phyloP scores from a whole-genome alignment of 1,284 basidiomycete genomes.

The Golubevia pallescens region DNA sequence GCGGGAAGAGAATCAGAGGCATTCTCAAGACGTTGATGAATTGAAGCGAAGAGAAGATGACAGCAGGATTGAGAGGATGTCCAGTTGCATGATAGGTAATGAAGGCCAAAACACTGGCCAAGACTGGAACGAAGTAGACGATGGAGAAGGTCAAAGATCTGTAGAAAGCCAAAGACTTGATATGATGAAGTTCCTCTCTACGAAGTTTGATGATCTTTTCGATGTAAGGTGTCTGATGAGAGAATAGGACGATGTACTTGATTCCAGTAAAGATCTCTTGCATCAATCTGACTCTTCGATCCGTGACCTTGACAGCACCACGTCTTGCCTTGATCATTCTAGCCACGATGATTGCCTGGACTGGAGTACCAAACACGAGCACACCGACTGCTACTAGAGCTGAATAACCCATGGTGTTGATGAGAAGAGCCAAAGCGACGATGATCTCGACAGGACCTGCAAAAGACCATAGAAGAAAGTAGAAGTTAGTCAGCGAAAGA shows the following conservation, averaged over 20 bases:
- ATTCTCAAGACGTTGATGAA: slow-evolving; percentile 70
- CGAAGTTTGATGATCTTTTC: slow-evolving; percentile 68
- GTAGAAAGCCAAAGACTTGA: slow-evolving; percentile 23
- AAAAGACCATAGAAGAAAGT: too few relatives aligned
- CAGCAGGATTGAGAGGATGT: slow-evolving; percentile 73
- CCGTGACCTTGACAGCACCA: not conserved
- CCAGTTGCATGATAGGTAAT: slow-evolving; percentile 71
- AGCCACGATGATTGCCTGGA: slow-evolving; percentile 22
- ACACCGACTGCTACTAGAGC: slow-evolving; percentile 29
- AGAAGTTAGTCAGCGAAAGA: too few relatives aligned
- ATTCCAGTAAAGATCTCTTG: not conserved
- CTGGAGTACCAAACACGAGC: slow-evolving; percentile 67
- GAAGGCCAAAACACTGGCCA: slow-evolving; percentile 31
- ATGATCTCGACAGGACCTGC: too few relatives aligned
- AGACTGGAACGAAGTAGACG: slow-evolving; percentile 25
- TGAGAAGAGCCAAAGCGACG: slow-evolving; percentile 27
- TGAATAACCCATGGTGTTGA: slow-evolving; percentile 45
- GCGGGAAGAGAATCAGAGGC: slow-evolving; percentile 6
- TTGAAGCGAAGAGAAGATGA: slow-evolving; percentile 77
- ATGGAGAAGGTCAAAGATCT: slow-evolving; percentile 31
- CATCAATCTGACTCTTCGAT: not conserved
- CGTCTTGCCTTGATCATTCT: slow-evolving; percentile 1
- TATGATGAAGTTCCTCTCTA: slow-evolving; percentile 66
- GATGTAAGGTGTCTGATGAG: not conserved
- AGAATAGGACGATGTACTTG: not conserved